phyloP scores from a whole-genome alignment of 1,139 yeast species.

The Ogataea hybrid region DNA sequence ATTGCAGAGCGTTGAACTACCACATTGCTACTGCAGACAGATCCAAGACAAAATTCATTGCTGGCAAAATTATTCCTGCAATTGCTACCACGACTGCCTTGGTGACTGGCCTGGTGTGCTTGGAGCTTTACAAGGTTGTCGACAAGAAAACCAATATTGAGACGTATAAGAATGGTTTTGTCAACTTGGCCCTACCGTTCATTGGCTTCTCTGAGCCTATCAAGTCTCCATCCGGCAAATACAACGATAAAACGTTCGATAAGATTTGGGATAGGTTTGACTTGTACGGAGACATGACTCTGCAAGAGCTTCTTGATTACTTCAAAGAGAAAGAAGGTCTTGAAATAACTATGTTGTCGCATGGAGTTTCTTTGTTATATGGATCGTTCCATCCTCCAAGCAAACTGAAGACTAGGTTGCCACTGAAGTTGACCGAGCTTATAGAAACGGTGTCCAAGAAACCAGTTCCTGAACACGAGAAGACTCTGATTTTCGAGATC shows the following conservation, averaged over 20 bases:
- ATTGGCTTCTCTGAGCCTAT: slow-evolving; percentile 97
- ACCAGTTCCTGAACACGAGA: slow-evolving; percentile 72
- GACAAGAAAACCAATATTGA: slow-evolving; percentile 74
- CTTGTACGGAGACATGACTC: slow-evolving; percentile 71
- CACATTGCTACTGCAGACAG: slow-evolving; percentile 77
- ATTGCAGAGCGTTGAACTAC: slow-evolving; percentile 91
- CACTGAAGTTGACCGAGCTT: slow-evolving; percentile 65
- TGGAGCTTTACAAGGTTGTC: slow-evolving; percentile 88
- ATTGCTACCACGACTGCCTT: slow-evolving; percentile 98
- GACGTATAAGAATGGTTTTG: slow-evolving; percentile 89
- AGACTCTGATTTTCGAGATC: slow-evolving; percentile 79
- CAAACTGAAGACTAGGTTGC: slow-evolving; percentile 76
- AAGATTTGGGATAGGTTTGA: slow-evolving; percentile 95
- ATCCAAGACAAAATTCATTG: slow-evolving; percentile 76
- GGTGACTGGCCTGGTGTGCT: slow-evolving; percentile 91
- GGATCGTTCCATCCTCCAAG: slow-evolving; percentile 94
- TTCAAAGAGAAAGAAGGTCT: slow-evolving; percentile 82
- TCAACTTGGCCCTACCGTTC: slow-evolving; percentile 93
- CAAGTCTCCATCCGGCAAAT: slow-evolving; percentile 76
- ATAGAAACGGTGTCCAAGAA: slow-evolving; percentile 83
- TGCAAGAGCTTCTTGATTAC: slow-evolving; percentile 70
- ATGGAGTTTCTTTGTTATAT: slow-evolving; percentile 84
- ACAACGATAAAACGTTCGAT: slow-evolving; percentile 79
- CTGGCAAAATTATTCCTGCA: slow-evolving; percentile 96
- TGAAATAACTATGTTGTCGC: slow-evolving; percentile 86